Evolutionary conservation across 2,329 filamentous ascomycete genomes (phyloP), one percentile per base, ranked within the genome.

Genomic region (Alternaria panax): DNA sequence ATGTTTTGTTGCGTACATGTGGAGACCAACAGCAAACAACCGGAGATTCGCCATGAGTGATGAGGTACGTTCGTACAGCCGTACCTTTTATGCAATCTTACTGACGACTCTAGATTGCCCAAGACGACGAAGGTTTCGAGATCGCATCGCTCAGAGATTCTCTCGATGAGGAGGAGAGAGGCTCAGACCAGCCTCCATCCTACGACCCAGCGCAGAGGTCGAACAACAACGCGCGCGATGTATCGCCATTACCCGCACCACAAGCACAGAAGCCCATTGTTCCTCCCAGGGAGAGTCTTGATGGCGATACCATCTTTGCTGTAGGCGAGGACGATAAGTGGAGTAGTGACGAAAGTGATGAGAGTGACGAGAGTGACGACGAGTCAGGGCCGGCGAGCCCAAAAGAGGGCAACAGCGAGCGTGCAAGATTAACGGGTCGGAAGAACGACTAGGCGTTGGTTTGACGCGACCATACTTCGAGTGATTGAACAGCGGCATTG

Each of bases 61-160:
- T 74, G 95, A 99, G 84, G 87, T 88, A 82, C 71, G 81, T 58
- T 51, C 40, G 30, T 12, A 56, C 24, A 28, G 32, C 20, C 5
- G 3, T 40, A 18, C 14, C 24, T 14, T 8, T 14, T 27, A 16
- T 41, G 20, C 5, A 41, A n/a, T 24, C 20, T 60, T 25, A 59
- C 77, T 83, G 57, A 83, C 63, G 28, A 11, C 5, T 16, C 7
- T 62, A 89, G 87, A 90, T 99, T 74, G 94, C 95, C 3, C 95
- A 98, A 86, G 95, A 99, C 72, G 95, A 99, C 70, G 94, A 98
- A 74, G 95, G 95, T 34, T 99, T 99, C 76, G 95, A 98, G 75
- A 96, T 99, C 75, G 91, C 91, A 48, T 95, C 95, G 57, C 90
- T 99, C 63, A 92, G 92, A 51, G 91, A 92, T 67, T 88, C 85